Percentiles rank a stretch among this genome's conserved stretches.
phyloP scores from a whole-genome alignment of 2,329 filamentous ascomycete genomes.

The Colletotrichum tanaceti region DNA sequence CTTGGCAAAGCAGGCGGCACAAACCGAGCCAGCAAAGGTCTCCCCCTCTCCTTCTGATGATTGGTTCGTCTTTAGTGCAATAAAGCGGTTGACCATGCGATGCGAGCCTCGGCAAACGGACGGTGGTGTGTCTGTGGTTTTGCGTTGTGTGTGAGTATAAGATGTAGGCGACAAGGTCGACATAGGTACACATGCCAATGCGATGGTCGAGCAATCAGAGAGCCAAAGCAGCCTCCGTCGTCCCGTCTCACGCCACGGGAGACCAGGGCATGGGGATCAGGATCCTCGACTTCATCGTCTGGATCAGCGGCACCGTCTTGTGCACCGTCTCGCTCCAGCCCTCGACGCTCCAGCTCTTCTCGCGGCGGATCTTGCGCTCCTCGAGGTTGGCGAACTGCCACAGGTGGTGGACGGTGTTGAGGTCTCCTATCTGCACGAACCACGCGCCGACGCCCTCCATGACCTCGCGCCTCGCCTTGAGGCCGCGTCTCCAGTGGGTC shows the following conservation, averaged over 20 bases:
- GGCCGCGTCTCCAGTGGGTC: slow-evolving; percentile 93
- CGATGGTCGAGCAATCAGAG: background rate
- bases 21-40: background rate
- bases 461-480: slow-evolving; percentile 91
- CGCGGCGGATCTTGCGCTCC: slow-evolving; percentile 87
- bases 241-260: slow-evolving; percentile 75
- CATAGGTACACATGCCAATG: background rate
- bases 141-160: too few relatives aligned
- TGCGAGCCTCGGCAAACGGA: slow-evolving; percentile 11
- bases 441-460: slow-evolving; percentile 99
- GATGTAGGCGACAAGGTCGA: background rate
- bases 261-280: slow-evolving; percentile 97
- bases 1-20: background rate
- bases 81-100: background rate
- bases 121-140: background rate
- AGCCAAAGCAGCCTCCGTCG: background rate
- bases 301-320: slow-evolving; percentile 97
- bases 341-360: slow-evolving; percentile 94
- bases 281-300: slow-evolving; percentile 94
- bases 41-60: background rate
- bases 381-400: slow-evolving; percentile 99
- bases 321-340: slow-evolving; percentile 98
- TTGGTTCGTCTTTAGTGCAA: background rate
- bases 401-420: slow-evolving; percentile 97
- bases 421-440: slow-evolving; percentile 98